A percentile compares a stretch with the other conserved stretches of the same genome.
These are phyloP conservation scores for Aspergillus uvarum DNA, from an alignment of 2,329 filamentous ascomycete genomes.

Conservation along the genomic window DNA sequence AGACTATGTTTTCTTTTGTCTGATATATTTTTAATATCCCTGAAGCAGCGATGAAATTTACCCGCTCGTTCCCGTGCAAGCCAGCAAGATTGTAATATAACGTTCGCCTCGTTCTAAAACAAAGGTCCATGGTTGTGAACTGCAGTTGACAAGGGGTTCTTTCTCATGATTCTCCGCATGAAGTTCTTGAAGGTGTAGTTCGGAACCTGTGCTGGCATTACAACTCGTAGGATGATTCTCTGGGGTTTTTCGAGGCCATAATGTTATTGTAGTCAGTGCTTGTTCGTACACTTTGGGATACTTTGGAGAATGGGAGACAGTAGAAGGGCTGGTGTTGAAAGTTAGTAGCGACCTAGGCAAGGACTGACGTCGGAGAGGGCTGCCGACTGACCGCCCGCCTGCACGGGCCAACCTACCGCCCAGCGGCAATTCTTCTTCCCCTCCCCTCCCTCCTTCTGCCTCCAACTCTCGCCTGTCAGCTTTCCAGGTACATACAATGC, in stretches of 20 bases:
- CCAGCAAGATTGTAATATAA: conserved; percentile 8
- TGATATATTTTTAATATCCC: conserved; percentile 44
- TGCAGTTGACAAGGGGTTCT: too few relatives aligned
- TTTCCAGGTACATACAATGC: background rate
- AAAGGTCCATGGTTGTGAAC: background rate
- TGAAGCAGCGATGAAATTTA: conserved; percentile 39
- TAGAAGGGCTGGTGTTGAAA: too few relatives aligned
- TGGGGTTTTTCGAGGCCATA: too few relatives aligned
- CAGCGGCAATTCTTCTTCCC: background rate
- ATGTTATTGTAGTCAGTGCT: too few relatives aligned
- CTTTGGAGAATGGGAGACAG: too few relatives aligned
- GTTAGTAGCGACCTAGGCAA: too few relatives aligned
- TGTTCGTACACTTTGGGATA: too few relatives aligned
- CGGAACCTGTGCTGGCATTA: too few relatives aligned
- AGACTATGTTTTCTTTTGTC: conserved; percentile 38
- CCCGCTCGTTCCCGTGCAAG: conserved; percentile 30
- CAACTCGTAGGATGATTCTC: too few relatives aligned
- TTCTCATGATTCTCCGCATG: too few relatives aligned
- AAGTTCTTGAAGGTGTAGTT: background rate
- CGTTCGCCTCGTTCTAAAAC: background rate
- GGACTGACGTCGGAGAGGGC: conserved; percentile 2
- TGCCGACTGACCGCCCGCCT: conserved; percentile 3
- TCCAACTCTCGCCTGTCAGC: background rate
- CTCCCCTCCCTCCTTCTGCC: background rate
- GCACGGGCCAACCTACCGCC: background rate